A percentile compares a stretch with the other conserved stretches of the same genome.
These are phyloP conservation scores for Carex pumila DNA, from an alignment of 176 grass and related monocot genomes.

Conservation along the genomic window DNA sequence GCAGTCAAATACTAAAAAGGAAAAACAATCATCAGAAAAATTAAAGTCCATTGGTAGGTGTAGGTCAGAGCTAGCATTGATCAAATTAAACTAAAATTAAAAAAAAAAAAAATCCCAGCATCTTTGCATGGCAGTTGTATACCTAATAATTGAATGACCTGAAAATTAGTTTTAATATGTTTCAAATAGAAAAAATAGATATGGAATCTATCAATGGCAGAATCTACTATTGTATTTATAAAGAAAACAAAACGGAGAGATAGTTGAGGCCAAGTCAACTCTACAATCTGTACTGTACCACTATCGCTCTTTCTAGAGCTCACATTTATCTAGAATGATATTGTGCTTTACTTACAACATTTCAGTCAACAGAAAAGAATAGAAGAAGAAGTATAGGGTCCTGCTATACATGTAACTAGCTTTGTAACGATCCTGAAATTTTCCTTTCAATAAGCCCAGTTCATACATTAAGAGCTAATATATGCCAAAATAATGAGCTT, in stretches of 20 bases:
- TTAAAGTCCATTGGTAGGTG: background rate
- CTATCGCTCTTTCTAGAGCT: background rate
- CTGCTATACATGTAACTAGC: background rate
- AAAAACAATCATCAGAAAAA: slow-evolving; percentile 1
- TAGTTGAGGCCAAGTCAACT: background rate
- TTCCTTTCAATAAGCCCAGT: background rate
- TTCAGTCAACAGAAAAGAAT: background rate
- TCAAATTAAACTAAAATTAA: slow-evolving; percentile 14
- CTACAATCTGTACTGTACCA: background rate
- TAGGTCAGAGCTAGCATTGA: slow-evolving; percentile 5
- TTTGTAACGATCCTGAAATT: background rate
- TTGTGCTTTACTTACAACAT: background rate
- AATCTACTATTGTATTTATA: background rate
- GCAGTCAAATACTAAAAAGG: slow-evolving; percentile 76
- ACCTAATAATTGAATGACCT: background rate
- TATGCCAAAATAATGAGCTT: background rate
- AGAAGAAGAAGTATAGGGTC: background rate
- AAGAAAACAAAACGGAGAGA: background rate
- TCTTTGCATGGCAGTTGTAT: background rate
- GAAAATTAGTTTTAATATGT: background rate
- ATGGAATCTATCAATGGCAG: background rate
- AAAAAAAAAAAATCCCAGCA: background rate
- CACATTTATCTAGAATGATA: background rate
- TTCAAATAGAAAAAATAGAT: background rate
- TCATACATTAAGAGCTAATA: background rate